Base-by-base conservation (phyloP, 208 protist species). In the Wallacemonas sp. region DNA sequence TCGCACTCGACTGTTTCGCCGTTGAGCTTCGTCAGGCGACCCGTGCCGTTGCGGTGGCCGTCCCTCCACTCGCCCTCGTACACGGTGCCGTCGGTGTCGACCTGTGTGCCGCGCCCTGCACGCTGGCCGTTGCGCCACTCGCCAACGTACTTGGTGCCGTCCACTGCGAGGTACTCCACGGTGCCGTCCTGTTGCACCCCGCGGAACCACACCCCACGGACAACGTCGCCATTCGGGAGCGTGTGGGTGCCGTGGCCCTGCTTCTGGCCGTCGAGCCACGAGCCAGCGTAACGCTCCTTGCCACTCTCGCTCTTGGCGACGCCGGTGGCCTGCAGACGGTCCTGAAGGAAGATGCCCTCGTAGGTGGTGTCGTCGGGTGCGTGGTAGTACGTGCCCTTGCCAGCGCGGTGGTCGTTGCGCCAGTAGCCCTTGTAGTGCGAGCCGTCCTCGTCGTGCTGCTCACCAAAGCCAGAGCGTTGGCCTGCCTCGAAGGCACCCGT, bases 1-100 rank as follows among this genome's bases (percentile, higher is more conserved):
- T 88, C 76, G 36, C 81, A 81, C 61, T 86, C 78, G 1, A 96
- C 65, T 30, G 76, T 70, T 52, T 89, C 88, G 12, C 83, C 90
- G 16, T 81, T 76, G 24, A 61, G 57, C 29, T 47, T 79, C 26
- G 83, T 91, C 44, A 85, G 78, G 21, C 72, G 69, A 24, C 92
- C 94, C 23, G n/a, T 70, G 34, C 94, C 94, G 65, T 89, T 58
- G 9, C 74, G 92, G 34, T 74, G 65, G 66, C 87, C 83, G 24
- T 90, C 27, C 17, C 8, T 23, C 90, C 91, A 98, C 43, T 76
- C 70, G 23, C 94, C 94, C 32, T 89, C 82, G 76, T 93, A 98
- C 23, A 90, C 79, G 41, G 81, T 88, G 55, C 85, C 87, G 54
- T 97, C 90, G 0, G 71, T 71, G 57, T 86, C 80, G 9, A 75